phyloP scores from a whole-genome alignment of 441 rosid species.

The Adansonia rubrostipa region DNA sequence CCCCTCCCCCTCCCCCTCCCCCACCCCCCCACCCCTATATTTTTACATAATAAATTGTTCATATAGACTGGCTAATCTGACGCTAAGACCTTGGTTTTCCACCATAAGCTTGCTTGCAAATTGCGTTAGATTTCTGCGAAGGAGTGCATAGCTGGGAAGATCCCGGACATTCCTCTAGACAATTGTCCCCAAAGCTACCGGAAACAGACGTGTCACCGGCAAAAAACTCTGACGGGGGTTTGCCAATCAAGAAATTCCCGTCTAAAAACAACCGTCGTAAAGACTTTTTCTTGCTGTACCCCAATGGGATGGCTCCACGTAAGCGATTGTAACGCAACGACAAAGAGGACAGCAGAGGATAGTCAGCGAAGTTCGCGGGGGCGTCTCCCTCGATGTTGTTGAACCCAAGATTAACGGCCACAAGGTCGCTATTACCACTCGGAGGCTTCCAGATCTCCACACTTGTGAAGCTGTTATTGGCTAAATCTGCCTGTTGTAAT shows the following conservation, averaged over 20 bases:
- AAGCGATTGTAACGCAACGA: conserved; percentile 72
- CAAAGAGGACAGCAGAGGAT: conserved; percentile 62
- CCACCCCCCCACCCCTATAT: neutral
- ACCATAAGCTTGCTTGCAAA: conserved; percentile 80
- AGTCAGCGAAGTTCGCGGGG: conserved; percentile 58
- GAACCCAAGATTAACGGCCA: conserved; percentile 78
- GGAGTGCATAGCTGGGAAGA: conserved; percentile 72
- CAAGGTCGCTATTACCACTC: conserved; percentile 48
- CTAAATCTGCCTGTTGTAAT: conserved; percentile 72
- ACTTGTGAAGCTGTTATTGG: conserved; percentile 65
- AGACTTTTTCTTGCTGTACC: conserved; percentile 50
- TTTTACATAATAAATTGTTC: neutral
- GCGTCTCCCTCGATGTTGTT: conserved; percentile 56
- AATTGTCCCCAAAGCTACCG: conserved; percentile 89
- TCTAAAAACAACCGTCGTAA: conserved; percentile 69
- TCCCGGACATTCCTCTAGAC: conserved; percentile 72
- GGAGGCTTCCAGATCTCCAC: conserved; percentile 52
- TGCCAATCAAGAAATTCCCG: conserved; percentile 79
- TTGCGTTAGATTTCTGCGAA: conserved; percentile 66
- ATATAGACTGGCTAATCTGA: conserved; percentile 8
- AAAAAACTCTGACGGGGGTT: conserved; percentile 64
- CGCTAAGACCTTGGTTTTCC: conserved; percentile 62
- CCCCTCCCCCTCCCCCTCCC: too few species aligned
- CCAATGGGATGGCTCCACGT: conserved; percentile 71
- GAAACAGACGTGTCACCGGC: conserved; percentile 38